Evolutionary conservation across 257 asterid genomes (phyloP), one percentile per base, ranked within the genome.

Genomic region (Leptodermis oblonga): DNA sequence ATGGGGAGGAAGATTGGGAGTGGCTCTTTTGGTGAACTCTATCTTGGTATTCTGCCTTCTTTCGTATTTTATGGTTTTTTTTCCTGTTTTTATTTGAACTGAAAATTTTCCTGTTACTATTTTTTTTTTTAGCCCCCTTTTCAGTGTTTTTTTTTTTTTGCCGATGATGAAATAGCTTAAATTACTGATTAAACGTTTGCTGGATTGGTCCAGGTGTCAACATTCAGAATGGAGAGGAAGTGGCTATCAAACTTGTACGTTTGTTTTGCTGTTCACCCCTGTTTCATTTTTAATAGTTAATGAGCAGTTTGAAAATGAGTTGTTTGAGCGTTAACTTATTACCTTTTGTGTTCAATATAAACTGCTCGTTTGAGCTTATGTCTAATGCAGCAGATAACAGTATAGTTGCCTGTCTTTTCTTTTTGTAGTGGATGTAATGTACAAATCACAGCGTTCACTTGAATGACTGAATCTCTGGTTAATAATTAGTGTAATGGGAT

Each of bases 21-120:
- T 78, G 98, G 98, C 73, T 92, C 98, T 54, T 92, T 92, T 80
- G 98, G 98, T 74, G 98, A 90, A 82, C 92, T 92, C 72, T 92
- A 85, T 83, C 77, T 92, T 77, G 98, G 98, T 92, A 80, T 69
- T 63, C 8, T 31, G 67, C 14, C 41, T 74, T 59, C 48, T 22
- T 66, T 8, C 39, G 41, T 30, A n/a, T n/a, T n/a, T n/a, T n/a
- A n/a, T 5, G 13, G 22, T 53, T 22, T 22, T 30, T 14, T 61
- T 4, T 56, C 4, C 54, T 3, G 54, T 17, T 17, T 20, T 73
- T 48, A 15, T 48, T 48, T 48, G 0, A n/a, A n/a, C n/a, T n/a
- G n/a, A n/a, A n/a, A n/a, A n/a, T n/a, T n/a, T n/a, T n/a, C n/a
- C n/a, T n/a, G 18, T 14, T 59, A 23, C 20, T n/a, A 58, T 52